Evolutionary conservation across 208 protist genomes (phyloP), one percentile per base, ranked within the genome.

Genomic region (Angomonas deanei): DNA sequence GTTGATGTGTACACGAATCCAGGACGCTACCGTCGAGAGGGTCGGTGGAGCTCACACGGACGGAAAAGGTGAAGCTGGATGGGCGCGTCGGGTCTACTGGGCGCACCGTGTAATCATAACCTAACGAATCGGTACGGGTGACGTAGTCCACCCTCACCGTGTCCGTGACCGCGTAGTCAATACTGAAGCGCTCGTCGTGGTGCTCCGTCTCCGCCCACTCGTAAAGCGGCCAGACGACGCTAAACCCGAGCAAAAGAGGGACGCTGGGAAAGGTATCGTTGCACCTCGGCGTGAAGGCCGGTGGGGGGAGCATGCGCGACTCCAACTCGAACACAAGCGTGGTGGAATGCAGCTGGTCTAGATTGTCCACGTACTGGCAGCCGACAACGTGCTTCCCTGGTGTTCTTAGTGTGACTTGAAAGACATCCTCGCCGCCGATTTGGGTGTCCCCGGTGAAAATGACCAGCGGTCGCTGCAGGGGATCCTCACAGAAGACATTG

Each of bases 361-460:
- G 58, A 47, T 75, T 64, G 56, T 90, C 83, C 8, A 52, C 46
- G 73, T 90, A 86, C 39, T 49, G 53, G 63, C 83, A 86, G 36
- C 67, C 70, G 24, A 90, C 57, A 13, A 57, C 70, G 72, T 79
- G 84, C 21, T 1, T 50, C 13, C 83, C 79, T 24, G 79, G 79
- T 6, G 17, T 60, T 23, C 48, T 19, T 36, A 82, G 53, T 4
- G 27, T 1, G 19, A 63, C 33, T 13, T 28, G 47, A 61, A 61
- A 78, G 0, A 57, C 57, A 5, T n/a, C 32, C 10, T 70, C 69
- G 24, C 58, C 46, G 21, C 28, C 55, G 31, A 32, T 38, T 24
- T 42, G 23, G 26, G 10, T 31, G 2, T 46, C 6, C n/a, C 46
- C 21, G n/a, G 24, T 2, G 13, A 5, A 23, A 38, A 33, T 1